These are phyloP conservation scores for Arthroderma sp. DNA, from an alignment of 2,329 filamentous ascomycete genomes.

Conservation along the genomic window DNA sequence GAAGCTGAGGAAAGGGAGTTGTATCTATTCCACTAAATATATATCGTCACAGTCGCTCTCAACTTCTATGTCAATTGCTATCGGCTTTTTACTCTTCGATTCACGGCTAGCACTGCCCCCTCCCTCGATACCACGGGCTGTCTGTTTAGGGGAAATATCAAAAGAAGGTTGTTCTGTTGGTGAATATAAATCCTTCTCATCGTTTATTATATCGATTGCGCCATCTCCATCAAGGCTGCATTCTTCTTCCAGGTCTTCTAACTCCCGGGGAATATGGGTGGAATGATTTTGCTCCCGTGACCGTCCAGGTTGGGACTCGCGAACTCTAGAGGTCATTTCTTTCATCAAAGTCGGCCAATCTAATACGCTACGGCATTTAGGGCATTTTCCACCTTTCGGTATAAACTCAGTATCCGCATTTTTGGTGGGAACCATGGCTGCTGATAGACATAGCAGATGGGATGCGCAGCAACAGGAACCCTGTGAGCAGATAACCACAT, in stretches of 20 bases:
- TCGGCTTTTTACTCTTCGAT: background rate
- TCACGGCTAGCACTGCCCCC: background rate
- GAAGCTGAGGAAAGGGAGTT: background rate
- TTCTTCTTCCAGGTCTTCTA: constrained; percentile 19
- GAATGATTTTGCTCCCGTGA: constrained; percentile 1
- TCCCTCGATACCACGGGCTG: background rate
- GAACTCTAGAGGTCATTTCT: constrained; percentile 61
- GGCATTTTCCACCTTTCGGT: constrained; percentile 58
- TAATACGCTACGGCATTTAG: constrained; percentile 49
- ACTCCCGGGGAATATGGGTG: too few relatives aligned
- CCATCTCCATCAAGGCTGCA: background rate
- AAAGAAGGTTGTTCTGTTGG: too few relatives aligned
- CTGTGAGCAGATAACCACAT: constrained; percentile 41
- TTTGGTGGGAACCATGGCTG: constrained; percentile 35
- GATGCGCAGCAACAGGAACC: constrained; percentile 34
- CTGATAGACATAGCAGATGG: constrained; percentile 46
- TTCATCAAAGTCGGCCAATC: constrained; percentile 69
- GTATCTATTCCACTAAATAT: constrained; percentile 1
- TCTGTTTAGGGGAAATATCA: background rate
- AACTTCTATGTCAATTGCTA: background rate
- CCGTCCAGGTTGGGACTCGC: constrained; percentile 42
- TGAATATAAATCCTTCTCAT: too few relatives aligned
- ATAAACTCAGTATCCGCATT: constrained; percentile 37
- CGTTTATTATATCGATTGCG: too few relatives aligned
- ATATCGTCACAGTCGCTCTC: constrained; percentile 2